A percentile compares a stretch with the other conserved stretches of the same genome.
phyloP scores from a whole-genome alignment of 2,329 filamentous ascomycete genomes.

The Penicillium sp. region DNA sequence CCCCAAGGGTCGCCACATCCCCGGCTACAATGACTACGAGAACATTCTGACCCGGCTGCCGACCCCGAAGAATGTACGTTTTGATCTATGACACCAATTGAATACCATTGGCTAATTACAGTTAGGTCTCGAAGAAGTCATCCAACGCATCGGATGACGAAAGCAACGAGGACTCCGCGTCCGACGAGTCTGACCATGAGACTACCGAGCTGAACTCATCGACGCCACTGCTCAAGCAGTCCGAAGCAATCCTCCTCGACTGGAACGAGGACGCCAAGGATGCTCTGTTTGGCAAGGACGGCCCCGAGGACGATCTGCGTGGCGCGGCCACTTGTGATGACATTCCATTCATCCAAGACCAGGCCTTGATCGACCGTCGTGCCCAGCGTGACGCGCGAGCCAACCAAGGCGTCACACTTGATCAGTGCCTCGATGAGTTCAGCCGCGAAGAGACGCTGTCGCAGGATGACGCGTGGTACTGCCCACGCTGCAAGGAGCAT shows the following conservation, averaged over 20 bases:
- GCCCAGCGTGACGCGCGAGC: constrained; percentile 29
- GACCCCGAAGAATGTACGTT: constrained; percentile 10
- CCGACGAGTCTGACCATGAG: constrained; percentile 34
- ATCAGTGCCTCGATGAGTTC: constrained; percentile 93
- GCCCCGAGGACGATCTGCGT: constrained; percentile 56
- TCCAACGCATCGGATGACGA: constrained; percentile 21
- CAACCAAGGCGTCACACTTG: constrained; percentile 74
- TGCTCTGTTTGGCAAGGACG: constrained; percentile 65
- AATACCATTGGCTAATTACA: neutral
- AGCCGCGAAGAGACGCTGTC: constrained; percentile 92
- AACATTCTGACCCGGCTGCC: constrained; percentile 49
- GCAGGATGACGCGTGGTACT: constrained; percentile 97
- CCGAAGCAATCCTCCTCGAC: constrained; percentile 85
- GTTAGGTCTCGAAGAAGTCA: neutral
- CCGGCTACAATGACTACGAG: constrained; percentile 63
- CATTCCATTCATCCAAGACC: constrained; percentile 61
- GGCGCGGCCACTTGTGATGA: constrained; percentile 66
- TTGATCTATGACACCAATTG: neutral
- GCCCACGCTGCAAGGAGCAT: constrained; percentile 92
- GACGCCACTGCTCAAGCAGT: constrained; percentile 71
- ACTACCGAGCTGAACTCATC: constrained; percentile 33
- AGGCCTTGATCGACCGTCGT: constrained; percentile 69
- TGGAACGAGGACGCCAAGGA: constrained; percentile 77
- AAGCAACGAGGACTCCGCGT: constrained; percentile 40
- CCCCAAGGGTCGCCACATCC: constrained; percentile 72